These are phyloP conservation scores for Nicotiana knightiana DNA, from an alignment of 257 asterid genomes.

Conservation along the genomic window DNA sequence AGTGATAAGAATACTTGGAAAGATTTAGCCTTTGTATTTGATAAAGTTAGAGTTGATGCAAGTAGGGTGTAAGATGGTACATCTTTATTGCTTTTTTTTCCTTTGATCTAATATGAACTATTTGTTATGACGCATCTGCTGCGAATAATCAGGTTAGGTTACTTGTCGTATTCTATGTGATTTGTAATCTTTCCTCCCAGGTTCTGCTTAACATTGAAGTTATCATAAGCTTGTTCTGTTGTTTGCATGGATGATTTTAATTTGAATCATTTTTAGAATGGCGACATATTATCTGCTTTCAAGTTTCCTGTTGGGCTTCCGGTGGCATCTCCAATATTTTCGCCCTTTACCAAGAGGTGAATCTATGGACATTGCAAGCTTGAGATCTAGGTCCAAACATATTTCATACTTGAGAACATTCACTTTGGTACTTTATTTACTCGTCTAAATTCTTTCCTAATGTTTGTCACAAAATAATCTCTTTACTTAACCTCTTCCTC, in stretches of 20 bases:
- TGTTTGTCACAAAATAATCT: no score
- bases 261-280: conserved; percentile 86
- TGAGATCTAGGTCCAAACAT: background rate
- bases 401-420: background rate
- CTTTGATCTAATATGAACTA: background rate
- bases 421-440: background rate
- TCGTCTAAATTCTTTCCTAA: no score
- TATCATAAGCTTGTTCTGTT: conserved; percentile 4
- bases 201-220: background rate
- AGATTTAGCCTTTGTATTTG: conserved; percentile 54
- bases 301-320: conserved; percentile 77
- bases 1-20: conserved; percentile 66
- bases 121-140: background rate
- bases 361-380: background rate
- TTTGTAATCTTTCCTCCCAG: background rate
- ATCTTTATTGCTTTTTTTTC: background rate
- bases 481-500: no score
- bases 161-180: conserved; percentile 30
- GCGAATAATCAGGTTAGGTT: conserved; percentile 32
- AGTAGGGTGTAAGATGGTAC: conserved; percentile 84
- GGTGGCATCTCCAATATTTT: conserved; percentile 82
- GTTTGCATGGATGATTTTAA: conserved; percentile 69
- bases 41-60: conserved; percentile 59
- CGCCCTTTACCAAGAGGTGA: conserved; percentile 78
- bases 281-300: conserved; percentile 84